These are phyloP conservation scores for Lipomyces sp. DNA, from an alignment of 805 yeast genomes.

Conservation along the genomic window DNA sequence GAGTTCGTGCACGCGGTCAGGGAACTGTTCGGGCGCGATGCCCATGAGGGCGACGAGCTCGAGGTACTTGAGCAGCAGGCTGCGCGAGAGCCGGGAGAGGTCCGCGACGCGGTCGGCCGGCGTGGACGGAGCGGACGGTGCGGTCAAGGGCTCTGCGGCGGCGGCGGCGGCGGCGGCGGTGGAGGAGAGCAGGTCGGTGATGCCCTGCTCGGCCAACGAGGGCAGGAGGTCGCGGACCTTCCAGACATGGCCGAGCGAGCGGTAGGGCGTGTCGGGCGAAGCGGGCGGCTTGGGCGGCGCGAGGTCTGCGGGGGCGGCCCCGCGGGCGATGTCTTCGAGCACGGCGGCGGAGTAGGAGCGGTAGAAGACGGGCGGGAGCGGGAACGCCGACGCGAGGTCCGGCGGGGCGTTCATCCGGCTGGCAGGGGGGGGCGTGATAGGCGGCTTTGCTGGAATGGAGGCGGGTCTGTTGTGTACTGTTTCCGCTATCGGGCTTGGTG, in stretches of 20 bases:
- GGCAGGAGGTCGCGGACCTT: slow-evolving; percentile 38
- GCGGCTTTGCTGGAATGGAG: neutral
- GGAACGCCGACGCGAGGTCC: slow-evolving; percentile 70
- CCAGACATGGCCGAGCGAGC: slow-evolving; percentile 92
- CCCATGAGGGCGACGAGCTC: slow-evolving; percentile 78
- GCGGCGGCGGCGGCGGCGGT: slow-evolving; percentile 4
- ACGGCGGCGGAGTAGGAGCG: slow-evolving; percentile 24
- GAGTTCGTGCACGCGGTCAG: slow-evolving; percentile 69
- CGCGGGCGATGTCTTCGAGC: too few species aligned
- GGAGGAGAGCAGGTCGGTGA: neutral
- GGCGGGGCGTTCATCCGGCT: slow-evolving; percentile 9
- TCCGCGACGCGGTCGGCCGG: slow-evolving; percentile 62
- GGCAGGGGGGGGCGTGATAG: neutral
- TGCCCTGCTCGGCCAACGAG: neutral
- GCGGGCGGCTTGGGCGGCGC: slow-evolving; percentile 21
- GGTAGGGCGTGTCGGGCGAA: slow-evolving; percentile 49
- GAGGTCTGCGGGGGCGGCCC: slow-evolving; percentile 29
- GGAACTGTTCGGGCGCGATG: slow-evolving; percentile 63
- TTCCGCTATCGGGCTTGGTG: too few species aligned
- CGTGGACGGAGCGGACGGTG: slow-evolving; percentile 34
- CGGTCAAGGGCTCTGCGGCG: slow-evolving; percentile 6
- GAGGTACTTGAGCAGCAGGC: slow-evolving; percentile 72
- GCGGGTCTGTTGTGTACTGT: neutral
- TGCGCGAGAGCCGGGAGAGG: slow-evolving; percentile 73
- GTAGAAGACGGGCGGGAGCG: slow-evolving; percentile 86